phyloP scores from a whole-genome alignment of 768 basidiomycete species.

The Leccinellum albellum region DNA sequence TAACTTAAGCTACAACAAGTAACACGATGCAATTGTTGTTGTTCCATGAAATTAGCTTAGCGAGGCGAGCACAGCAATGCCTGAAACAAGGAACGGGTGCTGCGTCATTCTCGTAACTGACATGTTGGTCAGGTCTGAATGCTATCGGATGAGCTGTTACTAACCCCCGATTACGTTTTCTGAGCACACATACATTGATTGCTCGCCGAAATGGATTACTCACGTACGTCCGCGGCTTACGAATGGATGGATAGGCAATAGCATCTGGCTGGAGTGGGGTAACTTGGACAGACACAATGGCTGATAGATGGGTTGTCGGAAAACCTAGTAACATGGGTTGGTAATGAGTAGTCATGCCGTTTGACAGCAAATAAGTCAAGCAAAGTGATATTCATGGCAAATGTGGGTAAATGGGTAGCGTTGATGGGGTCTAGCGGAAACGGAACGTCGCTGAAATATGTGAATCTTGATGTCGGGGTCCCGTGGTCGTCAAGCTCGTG shows the following conservation, averaged over 20 bases:
- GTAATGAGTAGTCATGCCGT: background rate
- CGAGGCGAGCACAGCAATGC: background rate
- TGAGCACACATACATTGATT: background rate
- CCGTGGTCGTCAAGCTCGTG: slow-evolving; percentile 11
- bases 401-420: background rate
- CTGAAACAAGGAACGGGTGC: background rate
- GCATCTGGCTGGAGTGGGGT: background rate
- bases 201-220: background rate
- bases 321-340: background rate
- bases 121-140: slow-evolving; percentile 13
- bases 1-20: too few relatives aligned
- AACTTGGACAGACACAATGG: background rate
- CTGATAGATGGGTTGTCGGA: background rate
- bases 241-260: background rate
- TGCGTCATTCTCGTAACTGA: slow-evolving; percentile 4
- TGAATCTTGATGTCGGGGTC: background rate
- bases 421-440: background rate
- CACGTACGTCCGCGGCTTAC: background rate
- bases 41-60: background rate
- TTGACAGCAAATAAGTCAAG: background rate
- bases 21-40: background rate
- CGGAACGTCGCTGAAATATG: slow-evolving; percentile 20
- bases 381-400: background rate
- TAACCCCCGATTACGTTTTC: background rate
- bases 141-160: slow-evolving; percentile 8